Evolutionary conservation across 495 filamentous ascomycete species (phyloP), one percentile per base, ranked within the genome.

Genomic region (Cryomyces antarcticus): DNA sequence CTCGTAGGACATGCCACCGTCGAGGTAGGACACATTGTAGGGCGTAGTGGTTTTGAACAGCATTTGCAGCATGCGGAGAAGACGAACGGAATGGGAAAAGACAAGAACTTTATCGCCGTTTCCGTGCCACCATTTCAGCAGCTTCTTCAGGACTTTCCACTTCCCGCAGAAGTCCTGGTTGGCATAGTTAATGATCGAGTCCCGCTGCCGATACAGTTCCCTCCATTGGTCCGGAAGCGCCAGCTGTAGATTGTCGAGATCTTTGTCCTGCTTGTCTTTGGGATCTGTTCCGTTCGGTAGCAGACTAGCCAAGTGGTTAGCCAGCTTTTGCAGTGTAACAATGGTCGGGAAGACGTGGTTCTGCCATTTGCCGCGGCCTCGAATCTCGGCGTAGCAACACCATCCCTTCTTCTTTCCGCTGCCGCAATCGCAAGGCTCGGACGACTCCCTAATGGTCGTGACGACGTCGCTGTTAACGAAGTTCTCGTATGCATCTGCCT

Each of bases 91-190:
- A 50, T 96, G 87, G 4, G 79, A 87, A 57, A 97, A 97, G 5
- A 97, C 77, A 4, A 85, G 68, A 2, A 93, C 89, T 57, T 97
- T 97, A 57, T 96, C 86, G 5, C 82, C 83, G 52, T 78, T 86
- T 12, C 66, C 63, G 53, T 93, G 73, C 89, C 89, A 97, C 60
- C 87, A 89, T 27, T 72, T 74, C 0, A 97, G 70, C 4, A 97
- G 67, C 50, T 85, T 92, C 44, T 75, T 77, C 10, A 97, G 64
- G 12, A 96, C 73, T 59, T 86, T 86, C 89, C 89, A 97, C 59
- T 97, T 97, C 3, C 89, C 89, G 53, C 89, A 97, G 50, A 88
- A 94, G 41, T 93, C 82, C 0, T 82, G 80, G 46, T 93, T 88
- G 12, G 87, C 75, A 49, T 80, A 84, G 55, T 78, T 85, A 34